These are phyloP conservation scores for Fraxinus pennsylvanica DNA, from an alignment of 257 asterid genomes.

Conservation along the genomic window DNA sequence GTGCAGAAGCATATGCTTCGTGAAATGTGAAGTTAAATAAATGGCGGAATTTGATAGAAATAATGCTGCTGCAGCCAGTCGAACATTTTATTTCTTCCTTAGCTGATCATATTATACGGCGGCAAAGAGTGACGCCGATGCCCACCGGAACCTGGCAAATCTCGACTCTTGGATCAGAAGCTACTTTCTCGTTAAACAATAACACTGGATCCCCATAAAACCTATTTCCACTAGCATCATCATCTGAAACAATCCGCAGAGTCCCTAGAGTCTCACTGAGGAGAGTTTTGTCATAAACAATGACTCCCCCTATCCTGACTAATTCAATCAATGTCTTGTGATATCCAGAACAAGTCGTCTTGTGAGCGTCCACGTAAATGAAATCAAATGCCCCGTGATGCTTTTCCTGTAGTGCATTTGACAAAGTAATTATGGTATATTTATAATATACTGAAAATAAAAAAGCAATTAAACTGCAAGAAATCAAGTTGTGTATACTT, in stretches of 20 bases:
- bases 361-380: conserved; percentile 86
- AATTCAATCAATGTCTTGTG: conserved; percentile 73
- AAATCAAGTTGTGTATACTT: conserved; percentile 2
- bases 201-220: conserved; percentile 69
- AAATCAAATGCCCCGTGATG: conserved; percentile 68
- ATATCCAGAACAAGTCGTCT: conserved; percentile 67
- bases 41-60: too few species aligned
- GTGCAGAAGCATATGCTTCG: too few species aligned
- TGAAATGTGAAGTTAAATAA: too few species aligned
- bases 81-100: too few species aligned
- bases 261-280: conserved; percentile 87
- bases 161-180: conserved; percentile 85
- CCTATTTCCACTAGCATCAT: conserved; percentile 58
- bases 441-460: too few species aligned
- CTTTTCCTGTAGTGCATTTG: conserved; percentile 31
- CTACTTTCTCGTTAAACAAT: conserved; percentile 79
- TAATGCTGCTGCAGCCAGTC: too few species aligned
- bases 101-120: conserved; percentile 59
- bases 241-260: conserved; percentile 70
- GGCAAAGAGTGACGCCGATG: conserved; percentile 88
- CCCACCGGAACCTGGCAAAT: conserved; percentile 86
- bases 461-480: too few species aligned
- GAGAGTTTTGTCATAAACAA: conserved; percentile 86
- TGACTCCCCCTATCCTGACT: conserved; percentile 78
- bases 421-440: neutral